Base-by-base conservation (phyloP, 1,139 yeast species). In the Zygosaccharomyces pseudobailii region DNA sequence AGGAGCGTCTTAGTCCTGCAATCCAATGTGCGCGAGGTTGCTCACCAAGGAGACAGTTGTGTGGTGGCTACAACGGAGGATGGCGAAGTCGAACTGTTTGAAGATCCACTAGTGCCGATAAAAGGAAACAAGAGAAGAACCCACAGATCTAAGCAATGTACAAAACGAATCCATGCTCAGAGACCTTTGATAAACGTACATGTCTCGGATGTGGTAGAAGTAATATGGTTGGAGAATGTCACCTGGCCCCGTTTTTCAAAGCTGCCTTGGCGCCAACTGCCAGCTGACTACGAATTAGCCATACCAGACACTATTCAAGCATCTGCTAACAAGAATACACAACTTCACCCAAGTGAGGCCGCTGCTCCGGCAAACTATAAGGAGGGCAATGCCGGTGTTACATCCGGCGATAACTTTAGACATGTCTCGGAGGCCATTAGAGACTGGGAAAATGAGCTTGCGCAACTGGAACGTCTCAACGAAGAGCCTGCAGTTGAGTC, bases 151-250 rank as follows among this genome's bases (percentile, higher is more conserved):
- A 74, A 78, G 47, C 75, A 77, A 50, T 66, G 79, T 1, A 68
- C 71, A 44, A 73, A 75, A 13, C 65, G 65, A 4, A 57, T 84
- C n/a, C 34, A 63, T 61, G 46, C 37, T 30, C 38, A 20, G 24
- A 36, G 24, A 20, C 55, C 61, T 6, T 67, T 82, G 41, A 69
- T 81, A 38, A 70, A 71, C 46, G 66, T 78, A 1, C 62, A 70
- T 72, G 20, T 74, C 7, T 69, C 70, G 21, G 67, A 70, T 41
- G 73, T 67, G 13, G 53, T 87, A 24, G 66, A 72, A 17, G 63
- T 82, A 25, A 69, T 82, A 1, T 89, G 96, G 95, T 68, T 84
- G 43, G 95, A 88, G 64, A 80, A 78, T 53, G 84, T 85, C 6
- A 73, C 76, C 20, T 68, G 79, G 13, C 84, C 92, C 13, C 76